Base-by-base conservation (phyloP, 805 yeast species). In the Torulaspora indica region DNA sequence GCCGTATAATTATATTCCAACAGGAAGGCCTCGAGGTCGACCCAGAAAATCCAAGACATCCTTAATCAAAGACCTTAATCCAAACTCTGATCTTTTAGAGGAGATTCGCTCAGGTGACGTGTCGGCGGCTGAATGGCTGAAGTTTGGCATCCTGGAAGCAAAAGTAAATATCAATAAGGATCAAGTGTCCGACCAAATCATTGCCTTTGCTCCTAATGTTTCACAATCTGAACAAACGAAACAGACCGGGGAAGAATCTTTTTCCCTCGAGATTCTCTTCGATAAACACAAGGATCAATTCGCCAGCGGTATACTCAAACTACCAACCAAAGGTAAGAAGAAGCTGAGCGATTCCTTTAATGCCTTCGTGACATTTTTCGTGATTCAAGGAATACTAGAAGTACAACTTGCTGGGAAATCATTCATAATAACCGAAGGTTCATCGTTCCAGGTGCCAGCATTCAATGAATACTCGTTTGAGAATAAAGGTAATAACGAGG, bases 371-470 rank as follows among this genome's bases (percentile, higher is more conserved):
- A 79, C 82, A 22, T 89, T 89, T 58, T 84, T 80, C 58, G 88
- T 89, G 34, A 74, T 84, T 4, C 68, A 73, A 31, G 97, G 97
- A 0, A 53, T 74, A 2, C 59, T 86, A 7, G 86, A 85, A 55
- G 90, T 85, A 2, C 76, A 79, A 1, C 51, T 89, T 3, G 75
- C 78, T 14, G 77, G 76, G 5, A 73, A 71, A 15, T 71, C 68
- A 17, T 85, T 89, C 59, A 65, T 79, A 3, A 83, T 81, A 5
- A 72, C 77, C 0, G 69, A 73, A 43, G 95, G 95, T 1, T 83
- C 95, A 42, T 77, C 91, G 4, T 82, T 89, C 55, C 85, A 84
- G 55, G 74, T 90, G 5, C 96, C 96, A 1, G 76, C 83, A 67
- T 83, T 82, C 4, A 85, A 85, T 58, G 72, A 74, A 34, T 88